Evolutionary conservation across 441 rosid species (phyloP), one percentile per base, ranked within the genome.

Genomic region (Dalechampia spathulata): DNA sequence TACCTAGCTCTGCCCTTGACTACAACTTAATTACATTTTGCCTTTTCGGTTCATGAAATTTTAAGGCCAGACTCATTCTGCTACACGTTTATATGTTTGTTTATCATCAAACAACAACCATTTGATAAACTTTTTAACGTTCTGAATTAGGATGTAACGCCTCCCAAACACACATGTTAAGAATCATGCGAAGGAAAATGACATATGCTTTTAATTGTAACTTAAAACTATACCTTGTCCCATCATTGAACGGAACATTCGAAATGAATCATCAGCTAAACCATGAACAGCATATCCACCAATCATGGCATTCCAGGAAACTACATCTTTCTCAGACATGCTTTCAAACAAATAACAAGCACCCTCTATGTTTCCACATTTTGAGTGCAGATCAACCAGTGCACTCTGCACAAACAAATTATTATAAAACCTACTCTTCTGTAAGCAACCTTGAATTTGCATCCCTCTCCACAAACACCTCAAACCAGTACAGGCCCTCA

Each of bases 291-390:
- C 73, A 49, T 67, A 75, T 16, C 87, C 95, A 68, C 86, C 74
- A 30, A 89, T 79, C 78, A 82, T 72, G 21, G 70, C 66, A 67
- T 86, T 86, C 96, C 87, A 86, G 26, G 81, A 69, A 61, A 83
- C 82, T 61, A 73, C 37, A 65, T 86, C 92, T 73, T 57, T 82
- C 53, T 56, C 55, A 36, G 59, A 7, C 82, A 82, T 73, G 6
- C 42, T 66, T 62, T 75, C 66, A 63, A 88, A 86, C 71, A 86
- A 64, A 62, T 49, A 61, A 43, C 67, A 52, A 13, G 70, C 86
- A 32, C 73, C 79, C 38, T 67, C 74, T 74, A 82, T 72, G 58
- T 67, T 67, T 47, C 92, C 85, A 61, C 83, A 83, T 67, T 78
- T 73, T 0, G 83, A 70, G 42, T 83, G 76, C 64, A 86, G 72